Conservation (phyloP, 495 filamentous ascomycete species). For the Daldinia vernicosa region DNA sequence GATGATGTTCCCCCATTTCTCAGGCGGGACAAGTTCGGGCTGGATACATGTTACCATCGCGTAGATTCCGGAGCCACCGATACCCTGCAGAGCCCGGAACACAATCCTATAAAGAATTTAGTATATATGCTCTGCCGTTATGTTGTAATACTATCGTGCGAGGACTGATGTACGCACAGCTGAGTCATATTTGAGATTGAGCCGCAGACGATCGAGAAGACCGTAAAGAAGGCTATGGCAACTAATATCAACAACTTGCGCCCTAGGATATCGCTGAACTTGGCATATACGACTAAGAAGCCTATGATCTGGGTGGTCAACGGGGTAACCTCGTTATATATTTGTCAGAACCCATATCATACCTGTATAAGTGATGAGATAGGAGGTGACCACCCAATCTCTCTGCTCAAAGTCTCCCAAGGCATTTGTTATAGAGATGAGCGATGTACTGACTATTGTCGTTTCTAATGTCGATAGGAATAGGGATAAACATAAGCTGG, state of each 20-base stretch:
- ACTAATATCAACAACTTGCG: constrained; percentile 56
- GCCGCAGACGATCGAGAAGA: constrained; percentile 64
- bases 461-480: constrained; percentile 64
- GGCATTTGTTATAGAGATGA: constrained; percentile 64
- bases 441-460: constrained; percentile 66
- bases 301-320: constrained; percentile 36
- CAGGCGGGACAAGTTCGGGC: constrained; percentile 57
- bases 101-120: constrained; percentile 57
- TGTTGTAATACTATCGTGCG: not conserved
- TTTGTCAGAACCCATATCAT: constrained; percentile 11
- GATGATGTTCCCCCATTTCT: constrained; percentile 56
- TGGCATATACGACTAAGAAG: constrained; percentile 63
- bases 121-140: constrained; percentile 9
- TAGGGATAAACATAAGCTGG: constrained; percentile 58
- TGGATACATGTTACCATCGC: constrained; percentile 59
- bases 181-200: constrained; percentile 54
- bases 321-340: too few species aligned
- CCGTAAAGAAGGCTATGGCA: constrained; percentile 56
- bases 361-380: constrained; percentile 67
- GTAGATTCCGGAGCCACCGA: constrained; percentile 64
- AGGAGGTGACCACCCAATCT: constrained; percentile 66
- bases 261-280: constrained; percentile 63
- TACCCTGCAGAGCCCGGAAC: constrained; percentile 63
- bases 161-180: constrained; percentile 50
- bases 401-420: constrained; percentile 58